Evolutionary conservation across 805 yeast species (phyloP).

Genomic region (Kurtzmaniella fragi): DNA sequence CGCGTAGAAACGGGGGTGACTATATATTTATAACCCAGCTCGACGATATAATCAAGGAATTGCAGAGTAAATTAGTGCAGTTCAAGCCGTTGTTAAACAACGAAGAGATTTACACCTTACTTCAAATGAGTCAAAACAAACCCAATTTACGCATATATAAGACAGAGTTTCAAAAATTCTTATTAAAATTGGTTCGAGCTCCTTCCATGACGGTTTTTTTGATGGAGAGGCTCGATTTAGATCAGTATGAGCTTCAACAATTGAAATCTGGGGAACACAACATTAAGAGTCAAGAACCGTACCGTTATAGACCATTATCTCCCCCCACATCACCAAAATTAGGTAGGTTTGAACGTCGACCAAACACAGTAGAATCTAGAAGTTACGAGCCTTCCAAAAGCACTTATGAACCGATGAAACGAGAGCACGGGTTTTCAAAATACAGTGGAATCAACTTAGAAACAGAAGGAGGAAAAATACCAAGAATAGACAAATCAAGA

Average conservation of each 20-base stretch:
- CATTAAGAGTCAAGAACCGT: constrained; percentile 1
- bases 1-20: too few relatives aligned
- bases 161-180: constrained; percentile 17
- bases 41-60: constrained; percentile 9
- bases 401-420: too few relatives aligned
- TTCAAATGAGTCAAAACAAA: constrained; percentile 7
- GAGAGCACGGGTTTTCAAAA: too few relatives aligned
- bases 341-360: too few relatives aligned
- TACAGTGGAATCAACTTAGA: too few relatives aligned
- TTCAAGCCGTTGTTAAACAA: constrained; percentile 12
- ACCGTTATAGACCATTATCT: constrained; percentile 6
- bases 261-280: background rate
- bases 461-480: constrained; percentile 8
- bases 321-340: constrained; percentile 6
- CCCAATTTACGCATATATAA: constrained; percentile 14
- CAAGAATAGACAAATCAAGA: constrained; percentile 8
- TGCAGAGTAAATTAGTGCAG: background rate
- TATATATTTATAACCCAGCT: too few relatives aligned
- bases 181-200: constrained; percentile 18
- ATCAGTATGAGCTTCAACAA: constrained; percentile 4
- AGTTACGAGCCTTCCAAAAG: too few relatives aligned
- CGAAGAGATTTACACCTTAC: constrained; percentile 8
- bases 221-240: constrained; percentile 15
- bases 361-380: too few relatives aligned
- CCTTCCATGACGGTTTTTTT: constrained; percentile 16